Evolutionary conservation across 2,329 filamentous ascomycete genomes (phyloP).

Genomic region (Neocatenulostroma microsporum): DNA sequence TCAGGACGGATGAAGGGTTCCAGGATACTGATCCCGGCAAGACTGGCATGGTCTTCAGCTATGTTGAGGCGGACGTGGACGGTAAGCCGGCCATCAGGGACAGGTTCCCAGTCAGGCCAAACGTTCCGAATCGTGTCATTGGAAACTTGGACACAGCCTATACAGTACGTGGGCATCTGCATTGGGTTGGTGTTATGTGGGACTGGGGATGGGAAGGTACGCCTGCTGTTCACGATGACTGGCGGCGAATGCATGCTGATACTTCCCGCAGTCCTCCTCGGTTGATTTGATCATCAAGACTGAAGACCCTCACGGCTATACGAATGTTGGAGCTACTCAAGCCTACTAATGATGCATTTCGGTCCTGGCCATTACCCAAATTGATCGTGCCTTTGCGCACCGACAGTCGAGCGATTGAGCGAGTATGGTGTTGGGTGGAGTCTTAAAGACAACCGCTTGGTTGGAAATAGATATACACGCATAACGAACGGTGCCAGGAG

Average conservation of each 20-base stretch:
- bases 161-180: constrained; percentile 57
- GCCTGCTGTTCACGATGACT: neutral
- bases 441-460: too few relatives aligned
- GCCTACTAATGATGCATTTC: neutral
- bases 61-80: constrained; percentile 16
- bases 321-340: neutral
- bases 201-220: constrained; percentile 43
- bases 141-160: constrained; percentile 49
- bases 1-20: constrained; percentile 11
- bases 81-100: constrained; percentile 7
- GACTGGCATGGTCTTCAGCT: constrained; percentile 29
- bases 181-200: constrained; percentile 65
- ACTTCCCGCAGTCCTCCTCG: constrained; percentile 2
- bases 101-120: constrained; percentile 11
- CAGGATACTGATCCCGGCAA: constrained; percentile 21
- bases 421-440: constrained; percentile 10
- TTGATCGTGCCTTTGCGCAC: neutral
- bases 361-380: neutral
- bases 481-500: too few relatives aligned
- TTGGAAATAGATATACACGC: neutral
- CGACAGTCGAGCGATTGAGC: constrained; percentile 7
- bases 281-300: too few relatives aligned
- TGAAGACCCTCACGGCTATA: too few relatives aligned
- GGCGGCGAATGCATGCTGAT: neutral
- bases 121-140: neutral